Percentiles rank a stretch among this genome's conserved stretches.
phyloP scores from a whole-genome alignment of 805 yeast genomes.

The Candida berthetii region DNA sequence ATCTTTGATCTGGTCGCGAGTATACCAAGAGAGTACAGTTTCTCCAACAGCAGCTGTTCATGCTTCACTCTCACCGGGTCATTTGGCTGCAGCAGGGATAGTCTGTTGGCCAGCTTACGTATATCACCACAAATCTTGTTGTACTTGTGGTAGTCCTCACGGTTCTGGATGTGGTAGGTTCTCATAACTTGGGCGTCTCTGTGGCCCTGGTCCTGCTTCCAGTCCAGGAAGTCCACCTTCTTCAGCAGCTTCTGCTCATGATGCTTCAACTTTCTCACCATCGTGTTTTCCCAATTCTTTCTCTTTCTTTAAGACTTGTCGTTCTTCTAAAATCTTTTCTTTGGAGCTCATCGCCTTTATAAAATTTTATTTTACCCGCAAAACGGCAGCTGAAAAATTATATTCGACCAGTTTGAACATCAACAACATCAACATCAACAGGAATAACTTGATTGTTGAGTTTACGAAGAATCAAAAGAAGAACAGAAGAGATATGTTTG shows the following conservation, averaged over 20 bases:
- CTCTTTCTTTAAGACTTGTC: too few species aligned
- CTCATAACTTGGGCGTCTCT: conserved; percentile 96
- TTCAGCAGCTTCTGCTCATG: conserved; percentile 93
- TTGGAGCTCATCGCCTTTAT: not conserved
- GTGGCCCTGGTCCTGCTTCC: conserved; percentile 96
- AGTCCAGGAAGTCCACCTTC: conserved; percentile 93
- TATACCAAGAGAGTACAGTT: conserved; percentile 84
- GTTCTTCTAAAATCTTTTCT: not conserved
- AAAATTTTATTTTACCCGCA: not conserved
- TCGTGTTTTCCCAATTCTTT: conserved; percentile 17
- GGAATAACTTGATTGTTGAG: too few species aligned
- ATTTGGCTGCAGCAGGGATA: conserved; percentile 77
- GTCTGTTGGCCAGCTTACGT: conserved; percentile 77
- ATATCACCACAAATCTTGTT: conserved; percentile 90
- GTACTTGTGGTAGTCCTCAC: conserved; percentile 94
- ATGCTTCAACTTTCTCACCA: conserved; percentile 87
- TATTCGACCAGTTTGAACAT: not conserved
- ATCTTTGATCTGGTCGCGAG: conserved; percentile 84
- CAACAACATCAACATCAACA: not conserved
- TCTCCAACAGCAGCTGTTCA: conserved; percentile 82
- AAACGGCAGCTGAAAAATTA: not conserved
- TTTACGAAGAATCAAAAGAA: too few species aligned
- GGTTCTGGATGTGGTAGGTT: conserved; percentile 85
- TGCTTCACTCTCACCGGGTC: conserved; percentile 87
- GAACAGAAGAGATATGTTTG: not conserved